Evolutionary conservation across 768 basidiomycete genomes (phyloP), one percentile per base, ranked within the genome.

Genomic region (Pulveroboletus sp.): DNA sequence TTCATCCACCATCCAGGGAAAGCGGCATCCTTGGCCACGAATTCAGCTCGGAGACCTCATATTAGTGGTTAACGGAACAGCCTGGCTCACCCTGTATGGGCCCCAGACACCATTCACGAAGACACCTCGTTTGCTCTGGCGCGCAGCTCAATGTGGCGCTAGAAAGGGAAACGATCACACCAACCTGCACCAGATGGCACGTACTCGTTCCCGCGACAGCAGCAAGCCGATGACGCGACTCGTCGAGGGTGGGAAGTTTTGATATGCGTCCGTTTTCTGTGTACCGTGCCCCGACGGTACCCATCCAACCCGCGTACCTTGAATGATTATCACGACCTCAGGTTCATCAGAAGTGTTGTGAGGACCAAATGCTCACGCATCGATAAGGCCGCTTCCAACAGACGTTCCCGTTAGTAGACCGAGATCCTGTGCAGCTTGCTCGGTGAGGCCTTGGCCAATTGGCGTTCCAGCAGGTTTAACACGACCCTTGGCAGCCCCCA

Each of bases 1-100:
- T 94, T 99, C 93, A 97, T 96, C 96, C 95, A 99, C 86, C 91
- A 94, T 15, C 86, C 92, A 38, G 84, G 84, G 71, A 97, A 93
- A 30, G 94, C 78, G 6, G 92, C 84, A 62, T 97, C 86, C 81
- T 89, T 56, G 42, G 28, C 30, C 37, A 54, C 6, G 17, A 17
- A 38, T 14, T 55, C 30, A 47, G 37, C 6, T 55, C 57, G 31
- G 40, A 15, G 15, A 28, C n/a, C 3, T 39, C 31, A n/a, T 17
- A 21, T 8, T 10, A 18, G 18, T 41, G 6, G 18, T n/a, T 9
- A 26, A 43, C 35, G 51, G 43, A 40, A 18, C 11, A 28, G 4
- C 11, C 47, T 13, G 9, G 21, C 64, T 58, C 50, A 83, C 86
- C 70, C 79, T 86, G 66, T 92, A 93, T 1, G 90, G 90, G 0